These are phyloP conservation scores for Coemansia reversa DNA, from an alignment of 192 early-diverging fungal genomes.

Conservation along the genomic window DNA sequence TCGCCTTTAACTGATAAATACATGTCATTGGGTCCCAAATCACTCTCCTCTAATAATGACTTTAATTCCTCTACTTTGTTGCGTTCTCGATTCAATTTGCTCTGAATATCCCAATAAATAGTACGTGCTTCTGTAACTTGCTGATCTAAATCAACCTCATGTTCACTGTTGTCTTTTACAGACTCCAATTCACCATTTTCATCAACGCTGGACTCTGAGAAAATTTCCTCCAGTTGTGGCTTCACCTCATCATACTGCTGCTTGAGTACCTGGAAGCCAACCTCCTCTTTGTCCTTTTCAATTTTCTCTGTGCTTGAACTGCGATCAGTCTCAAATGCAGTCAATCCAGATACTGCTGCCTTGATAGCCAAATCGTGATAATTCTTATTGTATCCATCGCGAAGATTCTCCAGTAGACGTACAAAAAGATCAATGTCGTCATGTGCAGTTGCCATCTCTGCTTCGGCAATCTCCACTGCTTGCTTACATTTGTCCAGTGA, in stretches of 20 bases:
- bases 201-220: background rate
- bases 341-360: constrained; percentile 51
- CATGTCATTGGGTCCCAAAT: constrained; percentile 71
- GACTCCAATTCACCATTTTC: background rate
- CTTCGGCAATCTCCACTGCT: constrained; percentile 30
- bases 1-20: constrained; percentile 67
- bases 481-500: constrained; percentile 21
- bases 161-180: background rate
- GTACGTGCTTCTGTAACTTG: constrained; percentile 23
- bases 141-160: background rate
- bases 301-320: background rate
- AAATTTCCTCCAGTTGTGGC: constrained; percentile 9
- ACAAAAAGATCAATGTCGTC: constrained; percentile 22
- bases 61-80: constrained; percentile 53
- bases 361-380: constrained; percentile 60
- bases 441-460: constrained; percentile 21
- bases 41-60: constrained; percentile 55
- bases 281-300: background rate
- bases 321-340: constrained; percentile 23
- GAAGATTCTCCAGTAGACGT: constrained; percentile 32
- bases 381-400: constrained; percentile 55
- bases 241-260: constrained; percentile 24
- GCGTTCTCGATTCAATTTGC: constrained; percentile 20
- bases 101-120: constrained; percentile 21
- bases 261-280: constrained; percentile 13